Percentiles rank a stretch among this genome's conserved stretches.
Evolutionary conservation across 1,139 yeast species (phyloP).

Genomic region (Lodderomyces jiufengensis): DNA sequence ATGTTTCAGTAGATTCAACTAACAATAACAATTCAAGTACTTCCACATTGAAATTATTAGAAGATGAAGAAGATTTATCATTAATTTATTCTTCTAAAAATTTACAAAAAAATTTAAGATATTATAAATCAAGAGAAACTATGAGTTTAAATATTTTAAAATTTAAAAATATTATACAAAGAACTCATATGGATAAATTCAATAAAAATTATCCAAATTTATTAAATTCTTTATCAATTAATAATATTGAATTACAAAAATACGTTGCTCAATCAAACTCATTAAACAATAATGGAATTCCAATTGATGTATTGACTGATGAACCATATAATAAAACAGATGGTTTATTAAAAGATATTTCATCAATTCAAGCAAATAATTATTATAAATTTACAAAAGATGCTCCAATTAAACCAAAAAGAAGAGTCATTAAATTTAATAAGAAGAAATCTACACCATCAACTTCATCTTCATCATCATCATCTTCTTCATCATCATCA

Average conservation of each 20-base stretch:
- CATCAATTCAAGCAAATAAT: conserved; percentile 45
- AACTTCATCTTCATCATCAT: conserved; percentile 1
- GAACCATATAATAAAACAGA: conserved; percentile 29
- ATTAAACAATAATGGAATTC: conserved; percentile 29
- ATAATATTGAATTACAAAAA: conserved; percentile 10
- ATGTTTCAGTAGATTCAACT: conserved; percentile 3
- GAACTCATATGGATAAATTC: conserved; percentile 46
- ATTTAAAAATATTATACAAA: conserved; percentile 52
- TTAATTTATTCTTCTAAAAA: conserved; percentile 57
- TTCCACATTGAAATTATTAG: conserved; percentile 10
- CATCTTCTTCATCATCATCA: conserved; percentile 1
- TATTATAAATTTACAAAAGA: conserved; percentile 30
- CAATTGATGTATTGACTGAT: conserved; percentile 31
- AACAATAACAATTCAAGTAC: conserved; percentile 1
- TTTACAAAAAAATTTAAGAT: conserved; percentile 64
- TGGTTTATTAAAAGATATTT: conserved; percentile 39
- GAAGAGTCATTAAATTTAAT: conserved; percentile 45
- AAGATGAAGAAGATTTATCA: conserved; percentile 13
- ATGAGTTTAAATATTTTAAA: conserved; percentile 62
- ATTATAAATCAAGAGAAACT: conserved; percentile 77
- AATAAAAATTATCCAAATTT: conserved; percentile 39
- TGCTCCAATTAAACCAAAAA: conserved; percentile 35
- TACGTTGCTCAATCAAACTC: background rate
- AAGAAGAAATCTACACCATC: conserved; percentile 15
- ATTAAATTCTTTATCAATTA: conserved; percentile 23